Conservation (phyloP, 352 stramenopile species). For the Phytophthora cajani region DNA sequence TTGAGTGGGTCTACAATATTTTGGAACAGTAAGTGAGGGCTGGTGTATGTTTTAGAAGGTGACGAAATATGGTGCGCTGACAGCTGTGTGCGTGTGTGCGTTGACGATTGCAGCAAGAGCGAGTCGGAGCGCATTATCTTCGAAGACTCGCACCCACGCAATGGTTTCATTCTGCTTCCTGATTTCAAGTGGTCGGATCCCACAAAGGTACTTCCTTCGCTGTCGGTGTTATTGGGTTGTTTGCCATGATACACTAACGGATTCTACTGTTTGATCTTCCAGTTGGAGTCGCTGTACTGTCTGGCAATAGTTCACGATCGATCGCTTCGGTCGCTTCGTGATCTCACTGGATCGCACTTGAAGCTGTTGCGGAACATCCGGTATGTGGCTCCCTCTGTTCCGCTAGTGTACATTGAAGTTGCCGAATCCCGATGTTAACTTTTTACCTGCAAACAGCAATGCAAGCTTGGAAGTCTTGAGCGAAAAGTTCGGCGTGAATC, state of each 20-base stretch:
- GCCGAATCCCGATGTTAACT: background rate
- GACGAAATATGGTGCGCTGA: conserved; percentile 9
- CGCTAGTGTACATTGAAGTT: background rate
- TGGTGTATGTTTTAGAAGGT: background rate
- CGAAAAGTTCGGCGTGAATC: conserved; percentile 59
- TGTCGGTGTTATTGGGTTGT: background rate
- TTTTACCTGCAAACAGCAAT: conserved; percentile 45
- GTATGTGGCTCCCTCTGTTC: conserved; percentile 32
- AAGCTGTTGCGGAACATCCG: conserved; percentile 76
- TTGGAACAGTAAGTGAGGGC: conserved; percentile 71
- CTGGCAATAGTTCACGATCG: conserved; percentile 83
- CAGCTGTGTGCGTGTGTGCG: background rate
- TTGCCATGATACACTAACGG: background rate
- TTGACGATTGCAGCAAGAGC: conserved; percentile 56
- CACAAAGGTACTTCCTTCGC: conserved; percentile 49
- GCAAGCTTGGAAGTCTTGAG: conserved; percentile 58
- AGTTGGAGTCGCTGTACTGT: conserved; percentile 86
- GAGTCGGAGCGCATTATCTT: conserved; percentile 85
- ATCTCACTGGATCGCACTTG: conserved; percentile 69
- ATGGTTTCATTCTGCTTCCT: conserved; percentile 81
- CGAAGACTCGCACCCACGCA: conserved; percentile 66
- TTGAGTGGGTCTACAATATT: conserved; percentile 92
- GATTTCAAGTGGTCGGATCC: conserved; percentile 88
- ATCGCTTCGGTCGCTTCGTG: conserved; percentile 77
- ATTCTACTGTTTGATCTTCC: background rate